Base-by-base conservation (phyloP, 345 rosid genomes). In the Rhizophora mangle region DNA sequence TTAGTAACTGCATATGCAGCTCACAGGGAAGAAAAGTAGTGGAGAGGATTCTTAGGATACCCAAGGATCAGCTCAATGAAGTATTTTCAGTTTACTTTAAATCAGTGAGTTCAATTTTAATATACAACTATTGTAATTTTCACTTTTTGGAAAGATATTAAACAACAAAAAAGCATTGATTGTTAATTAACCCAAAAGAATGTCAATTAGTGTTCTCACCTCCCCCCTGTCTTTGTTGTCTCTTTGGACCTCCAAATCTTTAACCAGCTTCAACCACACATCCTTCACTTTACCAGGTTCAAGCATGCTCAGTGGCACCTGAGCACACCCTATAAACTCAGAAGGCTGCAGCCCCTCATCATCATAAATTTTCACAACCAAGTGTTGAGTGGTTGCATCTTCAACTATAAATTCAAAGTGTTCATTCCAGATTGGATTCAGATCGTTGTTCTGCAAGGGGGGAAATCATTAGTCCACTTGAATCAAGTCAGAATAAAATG, bases 211-310 rank as follows among this genome's bases (percentile, higher is more conserved):
- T 21, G 60, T 65, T 63, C 81, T 77, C 65, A 96, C 99, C 98
- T 89, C 84, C 61, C 99, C 99, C 77, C 99, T 80, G 77, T 84
- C 36, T 83, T 90, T 92, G 65, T 73, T 92, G 81, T 96, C 99
- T 86, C 98, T 88, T 75, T 90, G 97, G 82, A 96, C 69, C 74
- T 89, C 98, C 82, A 96, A 84, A 85, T 96, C 99, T 83, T 96
- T 96, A 66, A 96, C 98, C 73, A 96, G 82, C 76, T 89, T 89
- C 86, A 96, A 80, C 99, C 99, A 96, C 62, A 90, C 88, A 84
- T 92, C 99, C 82, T 92, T 96, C 77, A 92, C 97, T 85, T 90
- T 96, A 77, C 99, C 99, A 56, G 98, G 98, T 74, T 87, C 89
- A 76, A 96, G 99, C 69, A 86, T 95, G 58, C 81, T 80, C 78